Conservation (phyloP, 805 yeast species). For the Saccharomycopsis synnaedendra region DNA sequence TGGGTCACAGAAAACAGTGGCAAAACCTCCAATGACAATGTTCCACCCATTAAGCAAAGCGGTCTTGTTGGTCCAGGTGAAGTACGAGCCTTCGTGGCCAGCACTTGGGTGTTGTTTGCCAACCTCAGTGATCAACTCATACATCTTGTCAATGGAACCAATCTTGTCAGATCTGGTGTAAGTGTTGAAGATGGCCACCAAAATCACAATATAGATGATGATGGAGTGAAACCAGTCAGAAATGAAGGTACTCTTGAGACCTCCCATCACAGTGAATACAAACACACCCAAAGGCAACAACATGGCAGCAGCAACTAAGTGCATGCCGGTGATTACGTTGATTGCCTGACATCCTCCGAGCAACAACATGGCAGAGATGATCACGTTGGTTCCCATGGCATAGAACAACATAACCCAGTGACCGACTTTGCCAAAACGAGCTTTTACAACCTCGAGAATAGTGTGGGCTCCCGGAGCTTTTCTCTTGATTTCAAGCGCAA, state of each 20-base stretch:
- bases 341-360: constrained; percentile 37
- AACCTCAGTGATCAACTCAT: constrained; percentile 28
- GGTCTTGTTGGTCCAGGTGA: constrained; percentile 26
- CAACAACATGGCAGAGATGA: constrained; percentile 29
- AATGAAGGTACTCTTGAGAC: constrained; percentile 40
- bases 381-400: constrained; percentile 28
- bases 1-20: constrained; percentile 27
- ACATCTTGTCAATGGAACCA: constrained; percentile 35
- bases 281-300: constrained; percentile 36
- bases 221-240: constrained; percentile 41
- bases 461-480: constrained; percentile 29
- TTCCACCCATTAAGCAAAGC: constrained; percentile 23
- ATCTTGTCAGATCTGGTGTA: constrained; percentile 24
- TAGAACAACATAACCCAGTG: constrained; percentile 28
- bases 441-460: constrained; percentile 28
- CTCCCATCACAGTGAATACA: constrained; percentile 39
- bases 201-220: constrained; percentile 28
- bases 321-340: constrained; percentile 31
- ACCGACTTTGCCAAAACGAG: constrained; percentile 29
- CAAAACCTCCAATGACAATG: constrained; percentile 26
- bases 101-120: constrained; percentile 24
- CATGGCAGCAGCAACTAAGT: constrained; percentile 33
- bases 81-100: constrained; percentile 23
- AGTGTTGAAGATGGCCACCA: constrained; percentile 25
- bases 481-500: constrained; percentile 25